phyloP scores from a whole-genome alignment of 1,284 basidiomycete species.

The Trametes pubescens region DNA sequence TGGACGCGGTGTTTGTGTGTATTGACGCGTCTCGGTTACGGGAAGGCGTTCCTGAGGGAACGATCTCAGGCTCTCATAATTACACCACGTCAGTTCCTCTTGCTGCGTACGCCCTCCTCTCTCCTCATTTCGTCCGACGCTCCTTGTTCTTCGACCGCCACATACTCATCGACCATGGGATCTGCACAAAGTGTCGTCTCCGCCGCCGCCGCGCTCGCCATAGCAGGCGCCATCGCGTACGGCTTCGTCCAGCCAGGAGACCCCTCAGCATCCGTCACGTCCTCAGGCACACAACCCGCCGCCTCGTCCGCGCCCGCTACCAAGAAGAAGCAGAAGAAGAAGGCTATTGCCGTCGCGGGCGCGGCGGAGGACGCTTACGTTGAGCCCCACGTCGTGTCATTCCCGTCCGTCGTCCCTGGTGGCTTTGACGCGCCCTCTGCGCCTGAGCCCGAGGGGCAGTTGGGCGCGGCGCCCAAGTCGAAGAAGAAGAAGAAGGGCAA shows the following conservation, averaged over 20 bases:
- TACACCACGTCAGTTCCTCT: slow-evolving; percentile 31
- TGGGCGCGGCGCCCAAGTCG: slow-evolving; percentile 31
- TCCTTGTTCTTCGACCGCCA: slow-evolving; percentile 16
- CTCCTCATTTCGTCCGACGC: slow-evolving; percentile 11
- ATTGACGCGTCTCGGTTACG: slow-evolving; percentile 37
- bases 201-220: slow-evolving; percentile 49
- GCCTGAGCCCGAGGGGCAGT: slow-evolving; percentile 25
- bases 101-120: slow-evolving; percentile 6
- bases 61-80: slow-evolving; percentile 22
- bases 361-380: slow-evolving; percentile 31
- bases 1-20: slow-evolving; percentile 37
- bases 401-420: slow-evolving; percentile 57
- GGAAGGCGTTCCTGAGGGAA: slow-evolving; percentile 24
- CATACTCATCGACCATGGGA: slow-evolving; percentile 50
- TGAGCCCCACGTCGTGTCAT: slow-evolving; percentile 46
- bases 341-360: slow-evolving; percentile 33
- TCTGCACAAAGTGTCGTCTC: slow-evolving; percentile 55
- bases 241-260: slow-evolving; percentile 46
- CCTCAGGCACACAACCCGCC: slow-evolving; percentile 13
- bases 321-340: slow-evolving; percentile 53
- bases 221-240: slow-evolving; percentile 52
- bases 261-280: slow-evolving; percentile 25
- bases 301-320: slow-evolving; percentile 34
- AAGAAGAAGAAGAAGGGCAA: slow-evolving; percentile 53
- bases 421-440: slow-evolving; percentile 44